These are phyloP conservation scores for Astrephomene gubernaculifera DNA, from an alignment of 139 green algal genomes.

Conservation along the genomic window DNA sequence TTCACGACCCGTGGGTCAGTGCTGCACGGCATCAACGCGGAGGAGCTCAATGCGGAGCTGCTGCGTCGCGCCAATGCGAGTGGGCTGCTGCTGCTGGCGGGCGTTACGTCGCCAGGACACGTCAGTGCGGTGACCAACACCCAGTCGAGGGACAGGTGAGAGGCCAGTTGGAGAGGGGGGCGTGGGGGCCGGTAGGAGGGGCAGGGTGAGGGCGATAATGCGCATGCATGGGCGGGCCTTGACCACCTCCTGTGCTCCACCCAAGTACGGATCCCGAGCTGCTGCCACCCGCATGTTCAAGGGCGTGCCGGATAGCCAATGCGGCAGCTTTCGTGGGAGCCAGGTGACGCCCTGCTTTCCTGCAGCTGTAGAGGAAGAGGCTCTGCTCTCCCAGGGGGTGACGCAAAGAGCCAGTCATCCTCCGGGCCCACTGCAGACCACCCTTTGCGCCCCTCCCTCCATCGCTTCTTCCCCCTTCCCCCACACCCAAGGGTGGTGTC, in stretches of 20 bases:
- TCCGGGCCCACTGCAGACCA: not conserved
- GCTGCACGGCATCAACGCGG: conserved; percentile 47
- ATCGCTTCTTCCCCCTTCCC: not conserved
- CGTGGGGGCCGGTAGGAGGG: too few species aligned
- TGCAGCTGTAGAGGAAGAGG: too few species aligned
- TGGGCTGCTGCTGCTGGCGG: conserved; percentile 12
- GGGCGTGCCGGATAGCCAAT: not conserved
- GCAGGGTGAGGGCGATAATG: not conserved
- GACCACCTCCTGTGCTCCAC: too few species aligned
- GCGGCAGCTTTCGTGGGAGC: not conserved
- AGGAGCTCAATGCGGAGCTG: conserved; percentile 48
- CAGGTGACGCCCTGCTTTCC: too few species aligned
- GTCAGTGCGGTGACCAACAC: conserved; percentile 5
- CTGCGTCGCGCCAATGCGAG: conserved; percentile 17
- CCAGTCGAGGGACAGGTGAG: not conserved
- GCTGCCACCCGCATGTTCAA: not conserved
- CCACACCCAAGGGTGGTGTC: not conserved
- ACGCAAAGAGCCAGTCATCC: too few species aligned
- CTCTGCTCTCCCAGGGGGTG: too few species aligned
- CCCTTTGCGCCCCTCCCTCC: not conserved
- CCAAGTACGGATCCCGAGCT: too few species aligned
- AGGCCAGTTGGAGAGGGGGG: too few species aligned
- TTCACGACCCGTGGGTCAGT: conserved; percentile 38
- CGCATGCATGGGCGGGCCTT: not conserved
- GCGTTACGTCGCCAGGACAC: not conserved